Conservation (phyloP, 495 filamentous ascomycete species). For the Penicillium alfredii region DNA sequence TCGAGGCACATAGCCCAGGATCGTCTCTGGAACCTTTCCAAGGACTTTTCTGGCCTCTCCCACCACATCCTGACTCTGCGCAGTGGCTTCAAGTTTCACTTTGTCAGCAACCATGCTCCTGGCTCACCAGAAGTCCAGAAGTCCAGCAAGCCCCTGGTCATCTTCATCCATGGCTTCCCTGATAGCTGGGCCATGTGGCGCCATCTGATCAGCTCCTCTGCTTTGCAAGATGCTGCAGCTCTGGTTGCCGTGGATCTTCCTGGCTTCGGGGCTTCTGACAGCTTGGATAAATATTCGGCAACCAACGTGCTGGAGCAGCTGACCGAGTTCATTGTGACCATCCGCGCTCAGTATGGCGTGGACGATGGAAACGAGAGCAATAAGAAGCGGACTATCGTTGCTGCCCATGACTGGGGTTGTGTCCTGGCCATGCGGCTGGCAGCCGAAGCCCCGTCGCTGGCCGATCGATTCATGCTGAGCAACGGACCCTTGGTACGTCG, state of each 20-base stretch:
- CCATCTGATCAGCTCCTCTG: constrained; percentile 27
- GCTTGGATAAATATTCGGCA: constrained; percentile 39
- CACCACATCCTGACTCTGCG: constrained; percentile 44
- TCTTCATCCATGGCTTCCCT: constrained; percentile 56
- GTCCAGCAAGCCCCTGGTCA: constrained; percentile 39
- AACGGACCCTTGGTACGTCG: constrained; percentile 45
- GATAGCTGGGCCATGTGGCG: constrained; percentile 52
- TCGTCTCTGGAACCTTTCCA: constrained; percentile 43
- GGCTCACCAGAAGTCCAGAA: constrained; percentile 12
- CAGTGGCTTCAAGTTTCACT: constrained; percentile 48
- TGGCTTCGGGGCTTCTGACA: constrained; percentile 50
- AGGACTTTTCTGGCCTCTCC: constrained; percentile 31
- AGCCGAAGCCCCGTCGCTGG: constrained; percentile 47
- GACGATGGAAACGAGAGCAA: constrained; percentile 21
- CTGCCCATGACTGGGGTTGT: constrained; percentile 55
- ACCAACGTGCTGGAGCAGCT: constrained; percentile 46
- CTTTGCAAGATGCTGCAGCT: constrained; percentile 28
- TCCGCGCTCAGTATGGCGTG: constrained; percentile 42
- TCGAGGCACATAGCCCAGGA: constrained; percentile 39
- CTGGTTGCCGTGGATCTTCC: constrained; percentile 51
- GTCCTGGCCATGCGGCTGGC: constrained; percentile 47
- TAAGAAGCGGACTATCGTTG: constrained; percentile 40
- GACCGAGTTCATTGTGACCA: constrained; percentile 41
- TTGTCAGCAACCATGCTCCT: constrained; percentile 37
- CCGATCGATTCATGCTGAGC: constrained; percentile 47